Conservation (phyloP, 768 basidiomycete genomes). For the Clitopilus hobsonii region DNA sequence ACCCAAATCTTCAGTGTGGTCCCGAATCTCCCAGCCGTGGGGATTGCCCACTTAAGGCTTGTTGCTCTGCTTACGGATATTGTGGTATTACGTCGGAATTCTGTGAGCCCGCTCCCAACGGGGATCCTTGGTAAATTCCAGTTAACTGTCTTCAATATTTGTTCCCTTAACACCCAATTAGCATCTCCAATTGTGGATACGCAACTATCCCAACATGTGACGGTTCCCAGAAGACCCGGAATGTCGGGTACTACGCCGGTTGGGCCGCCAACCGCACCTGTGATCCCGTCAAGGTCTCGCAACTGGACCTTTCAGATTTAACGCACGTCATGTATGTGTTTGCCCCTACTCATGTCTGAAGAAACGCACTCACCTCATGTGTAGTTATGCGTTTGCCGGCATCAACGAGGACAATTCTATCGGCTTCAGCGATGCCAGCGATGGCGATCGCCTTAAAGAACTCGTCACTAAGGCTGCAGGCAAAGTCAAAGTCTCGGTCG, state of each 20-base stretch:
- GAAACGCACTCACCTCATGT: neutral
- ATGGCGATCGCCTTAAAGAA: neutral
- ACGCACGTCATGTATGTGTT: conserved; percentile 1
- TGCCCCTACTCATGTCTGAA: neutral
- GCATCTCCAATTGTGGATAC: conserved; percentile 1
- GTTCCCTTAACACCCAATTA: neutral
- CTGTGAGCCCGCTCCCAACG: conserved; percentile 1
- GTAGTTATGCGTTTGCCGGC: neutral
- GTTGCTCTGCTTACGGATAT: neutral
- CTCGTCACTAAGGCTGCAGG: neutral
- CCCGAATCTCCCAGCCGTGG: neutral
- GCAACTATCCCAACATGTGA: conserved; percentile 1
- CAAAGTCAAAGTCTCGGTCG: neutral
- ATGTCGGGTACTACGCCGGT: conserved; percentile 2
- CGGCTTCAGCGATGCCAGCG: neutral
- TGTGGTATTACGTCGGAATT: neutral
- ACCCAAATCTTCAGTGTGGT: neutral
- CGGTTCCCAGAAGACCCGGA: neutral
- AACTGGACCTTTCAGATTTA: neutral
- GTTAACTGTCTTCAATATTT: neutral
- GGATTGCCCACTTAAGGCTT: neutral
- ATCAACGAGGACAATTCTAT: neutral
- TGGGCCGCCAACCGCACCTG: neutral
- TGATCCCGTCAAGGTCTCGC: neutral
- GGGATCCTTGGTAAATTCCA: neutral